Evolutionary conservation across 2,329 filamentous ascomycete genomes (phyloP), one percentile per base, ranked within the genome.

Genomic region (Diaporthe australafricana): DNA sequence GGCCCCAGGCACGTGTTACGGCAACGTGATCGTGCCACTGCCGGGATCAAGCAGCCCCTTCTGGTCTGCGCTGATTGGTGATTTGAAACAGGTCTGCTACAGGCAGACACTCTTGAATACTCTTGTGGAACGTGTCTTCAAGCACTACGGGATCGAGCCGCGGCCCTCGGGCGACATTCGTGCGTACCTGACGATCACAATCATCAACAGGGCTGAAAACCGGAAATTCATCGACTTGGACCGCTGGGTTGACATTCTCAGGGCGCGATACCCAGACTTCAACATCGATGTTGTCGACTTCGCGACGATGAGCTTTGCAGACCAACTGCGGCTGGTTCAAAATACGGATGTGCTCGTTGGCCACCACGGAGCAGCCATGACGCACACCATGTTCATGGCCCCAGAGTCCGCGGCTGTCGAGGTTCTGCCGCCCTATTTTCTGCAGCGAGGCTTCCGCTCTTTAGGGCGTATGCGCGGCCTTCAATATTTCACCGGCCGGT

Each of bases 361-460:
- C 11, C 63, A 76, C 42, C 75, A 71, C 20, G 76, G 76, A 8
- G 76, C 76, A 11, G 76, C 74, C n/a, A 71, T 78, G 68, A 77
- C 75, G 22, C 74, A 77, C 71, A 74, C 74, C 8, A 67, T 77
- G 30, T 77, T 77, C 71, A 57, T 78, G 27, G 72, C 73, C 0
- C 52, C 72, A 27, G 72, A 76, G 40, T 72, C 75, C 22, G 76
- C 73, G 12, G 45, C 72, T 4, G 74, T 71, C 16, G 75, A 75
- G 62, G 25, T 66, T 30, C 27, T 66, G 45, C 62, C 62, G 45
- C 65, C 68, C 16, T 25, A 48, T 11, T 71, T 71, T 50, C 22
- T 30, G 20, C 42, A 47, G 22, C 55, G 48, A n/a, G 68, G 62
- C 16, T 73, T 73, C 69, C 72, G 63, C 22, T 68, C 55, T 20